These are phyloP conservation scores for Hyphodiscus sp. DNA, from an alignment of 2,329 filamentous ascomycete genomes.

Conservation along the genomic window DNA sequence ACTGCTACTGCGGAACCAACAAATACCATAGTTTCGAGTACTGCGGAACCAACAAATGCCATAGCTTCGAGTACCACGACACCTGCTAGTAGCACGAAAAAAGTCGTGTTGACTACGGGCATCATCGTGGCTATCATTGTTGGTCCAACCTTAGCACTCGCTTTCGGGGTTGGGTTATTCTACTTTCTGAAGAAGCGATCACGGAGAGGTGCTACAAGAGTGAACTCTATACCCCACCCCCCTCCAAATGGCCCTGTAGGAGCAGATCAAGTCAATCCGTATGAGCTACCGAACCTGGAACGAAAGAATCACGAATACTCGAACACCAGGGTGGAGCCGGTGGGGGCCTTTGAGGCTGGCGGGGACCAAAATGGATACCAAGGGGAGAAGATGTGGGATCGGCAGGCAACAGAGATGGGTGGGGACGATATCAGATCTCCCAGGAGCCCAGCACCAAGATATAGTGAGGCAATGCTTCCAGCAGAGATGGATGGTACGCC, in stretches of 20 bases:
- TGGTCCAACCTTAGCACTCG: conserved; percentile 3
- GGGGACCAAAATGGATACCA: conserved; percentile 1
- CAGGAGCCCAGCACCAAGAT: background rate
- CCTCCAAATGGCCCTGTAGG: conserved; percentile 16
- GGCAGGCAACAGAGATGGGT: background rate
- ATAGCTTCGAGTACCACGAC: background rate
- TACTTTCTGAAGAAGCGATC: conserved; percentile 6
- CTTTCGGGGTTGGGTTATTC: conserved; percentile 5
- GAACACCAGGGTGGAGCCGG: conserved; percentile 10
- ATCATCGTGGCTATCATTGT: conserved; percentile 8
- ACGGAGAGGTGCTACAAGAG: conserved; percentile 7
- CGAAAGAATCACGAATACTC: conserved; percentile 4
- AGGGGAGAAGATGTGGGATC: background rate
- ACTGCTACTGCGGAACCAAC: background rate
- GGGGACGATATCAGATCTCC: background rate
- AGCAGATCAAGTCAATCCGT: conserved; percentile 13
- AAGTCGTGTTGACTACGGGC: conserved; percentile 4
- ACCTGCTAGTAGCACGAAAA: background rate
- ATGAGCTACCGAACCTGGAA: conserved; percentile 3
- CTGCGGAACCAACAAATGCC: background rate
- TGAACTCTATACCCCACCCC: conserved; percentile 7
- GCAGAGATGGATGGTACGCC: background rate
- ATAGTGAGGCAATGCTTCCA: background rate
- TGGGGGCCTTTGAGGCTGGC: conserved; percentile 14
- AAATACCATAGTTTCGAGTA: too few species aligned